phyloP scores from a whole-genome alignment of 2,329 filamentous ascomycete genomes.

The Emergomyces pasteurianus region DNA sequence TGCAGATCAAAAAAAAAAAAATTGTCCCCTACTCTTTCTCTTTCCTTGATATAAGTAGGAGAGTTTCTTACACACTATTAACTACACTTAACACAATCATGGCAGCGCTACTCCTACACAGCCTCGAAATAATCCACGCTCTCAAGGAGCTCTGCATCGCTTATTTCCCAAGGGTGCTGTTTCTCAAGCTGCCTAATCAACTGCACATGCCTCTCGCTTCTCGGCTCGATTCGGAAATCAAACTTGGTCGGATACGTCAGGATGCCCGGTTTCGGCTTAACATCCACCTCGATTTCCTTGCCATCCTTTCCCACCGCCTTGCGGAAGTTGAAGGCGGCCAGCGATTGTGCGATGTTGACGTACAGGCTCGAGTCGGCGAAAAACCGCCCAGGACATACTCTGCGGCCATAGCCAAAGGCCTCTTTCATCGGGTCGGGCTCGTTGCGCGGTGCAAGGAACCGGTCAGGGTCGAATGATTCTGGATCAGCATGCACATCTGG shows the following conservation, averaged over 20 bases:
- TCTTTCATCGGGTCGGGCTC: conserved; percentile 27
- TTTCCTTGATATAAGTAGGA: not conserved
- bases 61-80: no score
- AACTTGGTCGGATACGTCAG: conserved; percentile 29
- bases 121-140: conserved; percentile 3
- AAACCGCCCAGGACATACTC: conserved; percentile 32
- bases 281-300: conserved; percentile 22
- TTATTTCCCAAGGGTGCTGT: conserved; percentile 29
- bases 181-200: conserved; percentile 25
- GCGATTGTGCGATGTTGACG: conserved; percentile 30
- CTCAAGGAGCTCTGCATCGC: conserved; percentile 20
- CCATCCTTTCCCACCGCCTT: conserved; percentile 27
- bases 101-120: not conserved
- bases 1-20: not conserved
- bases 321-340: conserved; percentile 37
- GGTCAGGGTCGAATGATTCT: conserved; percentile 32
- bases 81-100: not conserved
- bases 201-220: conserved; percentile 20
- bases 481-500: conserved; percentile 25
- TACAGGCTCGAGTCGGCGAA: conserved; percentile 33
- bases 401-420: conserved; percentile 30
- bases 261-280: conserved; percentile 26
- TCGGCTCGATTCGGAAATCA: conserved; percentile 21
- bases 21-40: not conserved
- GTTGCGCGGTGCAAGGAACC: conserved; percentile 23